Percentiles rank a stretch among this genome's conserved stretches.
These are phyloP conservation scores for Magnusiomyces suaveolens DNA, from an alignment of 1,139 yeast species.

Conservation along the genomic window DNA sequence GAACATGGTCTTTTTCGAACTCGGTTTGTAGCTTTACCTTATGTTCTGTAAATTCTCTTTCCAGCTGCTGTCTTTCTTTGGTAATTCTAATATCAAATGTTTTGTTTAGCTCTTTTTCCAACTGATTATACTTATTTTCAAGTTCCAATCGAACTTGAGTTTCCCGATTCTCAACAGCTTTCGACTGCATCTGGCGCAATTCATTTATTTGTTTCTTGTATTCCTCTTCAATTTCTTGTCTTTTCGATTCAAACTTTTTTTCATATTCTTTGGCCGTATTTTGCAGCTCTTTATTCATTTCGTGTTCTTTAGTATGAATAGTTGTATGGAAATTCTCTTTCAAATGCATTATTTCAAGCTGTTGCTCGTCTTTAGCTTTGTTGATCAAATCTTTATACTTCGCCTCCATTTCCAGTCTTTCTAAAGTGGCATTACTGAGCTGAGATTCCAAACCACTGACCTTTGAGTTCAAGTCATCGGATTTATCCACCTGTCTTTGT, in stretches of 20 bases:
- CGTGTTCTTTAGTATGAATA: slow-evolving; percentile 12
- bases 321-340: too few species aligned
- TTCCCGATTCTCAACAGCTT: slow-evolving; percentile 28
- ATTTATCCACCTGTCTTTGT: neutral
- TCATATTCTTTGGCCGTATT: slow-evolving; percentile 32
- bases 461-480: neutral
- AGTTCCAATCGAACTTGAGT: neutral
- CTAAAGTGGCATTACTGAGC: neutral
- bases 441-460: neutral
- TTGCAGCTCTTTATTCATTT: slow-evolving; percentile 29
- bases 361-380: too few species aligned
- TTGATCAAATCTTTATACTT: neutral
- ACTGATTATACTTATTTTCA: neutral
- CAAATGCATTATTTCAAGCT: too few species aligned
- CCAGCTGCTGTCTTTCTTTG: neutral
- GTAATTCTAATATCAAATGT: neutral
- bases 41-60: neutral
- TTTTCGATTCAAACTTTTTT: slow-evolving; percentile 16
- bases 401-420: neutral
- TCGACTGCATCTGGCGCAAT: slow-evolving; percentile 11
- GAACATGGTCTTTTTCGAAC: neutral
- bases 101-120: neutral
- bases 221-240: slow-evolving; percentile 15
- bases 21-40: neutral
- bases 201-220: slow-evolving; percentile 19